Conservation (phyloP, 2,329 filamentous ascomycete species). For the Talaromyces sp. region DNA sequence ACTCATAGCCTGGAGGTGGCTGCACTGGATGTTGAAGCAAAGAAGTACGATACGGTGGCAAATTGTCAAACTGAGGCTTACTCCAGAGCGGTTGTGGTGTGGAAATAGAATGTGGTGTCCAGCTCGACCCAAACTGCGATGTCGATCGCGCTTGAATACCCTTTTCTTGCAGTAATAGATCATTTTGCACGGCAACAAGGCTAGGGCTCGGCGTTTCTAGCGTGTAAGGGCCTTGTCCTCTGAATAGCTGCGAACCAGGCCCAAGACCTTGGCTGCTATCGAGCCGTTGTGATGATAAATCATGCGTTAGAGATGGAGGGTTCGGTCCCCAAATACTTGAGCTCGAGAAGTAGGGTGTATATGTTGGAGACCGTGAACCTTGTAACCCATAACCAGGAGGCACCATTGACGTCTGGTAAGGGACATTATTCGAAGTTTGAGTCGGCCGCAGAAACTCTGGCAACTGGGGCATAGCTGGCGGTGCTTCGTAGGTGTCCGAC, state of each 20-base stretch:
- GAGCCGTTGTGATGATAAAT: conserved; percentile 34
- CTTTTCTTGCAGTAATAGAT: conserved; percentile 25
- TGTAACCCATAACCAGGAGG: conserved; percentile 33
- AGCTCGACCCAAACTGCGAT: conserved; percentile 5
- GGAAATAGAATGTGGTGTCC: conserved; percentile 1
- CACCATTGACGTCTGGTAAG: conserved; percentile 30
- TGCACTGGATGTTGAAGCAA: conserved; percentile 8
- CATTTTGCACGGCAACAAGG: conserved; percentile 30
- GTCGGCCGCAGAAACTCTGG: conserved; percentile 25
- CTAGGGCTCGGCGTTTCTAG: conserved; percentile 16
- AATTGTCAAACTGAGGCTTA: conserved; percentile 10
- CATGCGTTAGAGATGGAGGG: conserved; percentile 34
- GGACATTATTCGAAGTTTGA: conserved; percentile 11
- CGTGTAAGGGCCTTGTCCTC: conserved; percentile 18
- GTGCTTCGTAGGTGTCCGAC: conserved; percentile 39
- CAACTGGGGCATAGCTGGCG: conserved; percentile 24
- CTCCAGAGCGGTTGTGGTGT: not conserved
- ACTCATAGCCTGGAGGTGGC: conserved; percentile 27
- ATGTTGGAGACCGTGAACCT: conserved; percentile 28
- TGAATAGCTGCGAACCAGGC: not conserved
- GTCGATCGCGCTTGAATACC: conserved; percentile 11
- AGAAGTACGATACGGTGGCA: conserved; percentile 19
- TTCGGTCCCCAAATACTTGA: conserved; percentile 47
- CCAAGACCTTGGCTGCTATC: conserved; percentile 21
- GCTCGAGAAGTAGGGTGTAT: conserved; percentile 32